Conservation (phyloP, 495 filamentous ascomycete genomes). For the Trichocladium uniseriatum region DNA sequence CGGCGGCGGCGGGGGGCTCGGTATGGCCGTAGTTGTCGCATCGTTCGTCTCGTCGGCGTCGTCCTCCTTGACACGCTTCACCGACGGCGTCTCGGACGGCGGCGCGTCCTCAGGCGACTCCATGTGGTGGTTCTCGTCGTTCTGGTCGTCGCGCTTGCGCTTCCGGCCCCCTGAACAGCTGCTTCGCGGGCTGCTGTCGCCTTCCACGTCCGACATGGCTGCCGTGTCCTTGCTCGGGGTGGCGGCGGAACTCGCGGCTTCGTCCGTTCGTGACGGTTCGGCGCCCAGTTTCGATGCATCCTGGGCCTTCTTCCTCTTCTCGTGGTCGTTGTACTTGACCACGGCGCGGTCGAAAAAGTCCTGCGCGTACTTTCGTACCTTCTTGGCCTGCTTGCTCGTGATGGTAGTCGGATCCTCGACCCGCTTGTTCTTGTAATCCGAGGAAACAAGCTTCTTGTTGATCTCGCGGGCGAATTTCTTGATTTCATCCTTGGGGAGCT, state of each 20-base stretch:
- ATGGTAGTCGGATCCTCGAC: conserved; percentile 71
- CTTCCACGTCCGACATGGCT: conserved; percentile 27
- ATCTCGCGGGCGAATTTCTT: conserved; percentile 84
- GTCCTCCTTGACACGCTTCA: conserved; percentile 44
- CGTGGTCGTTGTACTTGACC: conserved; percentile 58
- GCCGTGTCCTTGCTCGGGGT: conserved; percentile 22
- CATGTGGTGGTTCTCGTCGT: conserved; percentile 19
- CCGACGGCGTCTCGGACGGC: conserved; percentile 36
- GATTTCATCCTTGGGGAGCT: conserved; percentile 76
- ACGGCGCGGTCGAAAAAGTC: conserved; percentile 80
- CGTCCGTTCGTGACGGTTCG: conserved; percentile 13
- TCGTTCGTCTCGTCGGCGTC: conserved; percentile 16
- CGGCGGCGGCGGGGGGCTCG: conserved; percentile 39
- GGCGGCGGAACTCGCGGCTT: conserved; percentile 7
- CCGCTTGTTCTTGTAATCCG: conserved; percentile 78
- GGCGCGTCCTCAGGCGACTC: conserved; percentile 22
- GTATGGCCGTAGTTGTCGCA: conserved; percentile 11
- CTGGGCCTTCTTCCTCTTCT: conserved; percentile 51
- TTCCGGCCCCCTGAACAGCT: conserved; percentile 38
- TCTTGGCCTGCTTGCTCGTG: conserved; percentile 65
- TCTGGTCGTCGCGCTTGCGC: conserved; percentile 48
- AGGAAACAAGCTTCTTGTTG: conserved; percentile 76
- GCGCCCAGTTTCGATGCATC: conserved; percentile 24
- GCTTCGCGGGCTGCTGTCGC: conserved; percentile 22
- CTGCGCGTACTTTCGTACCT: conserved; percentile 71